These are phyloP conservation scores for Oxytropis ochrocephala DNA, from an alignment of 306 rosid species.

Conservation along the genomic window DNA sequence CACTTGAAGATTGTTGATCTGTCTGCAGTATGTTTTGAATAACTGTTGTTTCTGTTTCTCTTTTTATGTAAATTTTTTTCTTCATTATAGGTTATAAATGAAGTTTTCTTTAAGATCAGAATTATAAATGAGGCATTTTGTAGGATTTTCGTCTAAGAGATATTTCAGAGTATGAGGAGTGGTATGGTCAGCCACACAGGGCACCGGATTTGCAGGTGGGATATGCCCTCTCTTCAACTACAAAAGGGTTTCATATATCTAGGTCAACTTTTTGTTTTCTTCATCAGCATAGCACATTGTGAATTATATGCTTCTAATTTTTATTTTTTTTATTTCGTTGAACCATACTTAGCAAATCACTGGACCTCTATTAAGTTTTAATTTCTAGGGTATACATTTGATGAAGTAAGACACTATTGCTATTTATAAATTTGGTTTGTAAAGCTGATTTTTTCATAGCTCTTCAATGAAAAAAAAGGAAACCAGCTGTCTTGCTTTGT, in stretches of 20 bases:
- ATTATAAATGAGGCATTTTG: slow-evolving; percentile 19
- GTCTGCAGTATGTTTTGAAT: slow-evolving; percentile 70
- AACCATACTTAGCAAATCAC: slow-evolving; percentile 1
- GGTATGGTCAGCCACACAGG: slow-evolving; percentile 88
- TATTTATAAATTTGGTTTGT: not conserved
- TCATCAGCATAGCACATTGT: not conserved
- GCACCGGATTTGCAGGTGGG: slow-evolving; percentile 80
- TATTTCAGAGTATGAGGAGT: slow-evolving; percentile 79
- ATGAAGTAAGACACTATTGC: not conserved
- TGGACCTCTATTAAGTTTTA: not conserved
- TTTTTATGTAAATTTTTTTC: not conserved
- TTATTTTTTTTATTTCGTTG: not conserved
- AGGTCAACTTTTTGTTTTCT: slow-evolving; percentile 16
- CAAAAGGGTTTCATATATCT: slow-evolving; percentile 6
- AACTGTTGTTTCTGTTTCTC: not conserved
- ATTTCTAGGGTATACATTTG: slow-evolving; percentile 1
- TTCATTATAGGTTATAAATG: not conserved
- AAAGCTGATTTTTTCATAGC: not conserved
- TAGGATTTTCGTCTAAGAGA: slow-evolving; percentile 89
- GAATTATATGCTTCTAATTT: not conserved
- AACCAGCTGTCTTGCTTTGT: not conserved
- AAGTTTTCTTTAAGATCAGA: slow-evolving; percentile 1
- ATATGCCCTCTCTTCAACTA: not conserved
- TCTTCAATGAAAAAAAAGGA: not conserved
- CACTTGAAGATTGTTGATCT: slow-evolving; percentile 96